These are phyloP conservation scores for Trifolium repens DNA, from an alignment of 306 rosid genomes.

Conservation along the genomic window DNA sequence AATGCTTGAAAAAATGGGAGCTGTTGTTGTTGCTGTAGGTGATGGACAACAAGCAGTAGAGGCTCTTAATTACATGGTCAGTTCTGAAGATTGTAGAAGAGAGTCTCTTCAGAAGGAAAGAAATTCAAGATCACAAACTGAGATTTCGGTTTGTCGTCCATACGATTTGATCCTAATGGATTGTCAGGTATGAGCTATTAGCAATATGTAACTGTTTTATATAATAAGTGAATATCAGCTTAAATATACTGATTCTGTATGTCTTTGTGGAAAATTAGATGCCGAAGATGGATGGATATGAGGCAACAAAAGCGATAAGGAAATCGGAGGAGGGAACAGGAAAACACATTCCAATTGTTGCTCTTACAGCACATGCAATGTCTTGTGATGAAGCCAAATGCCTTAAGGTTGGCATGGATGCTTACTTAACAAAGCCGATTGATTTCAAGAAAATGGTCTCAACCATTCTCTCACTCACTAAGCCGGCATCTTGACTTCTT, in stretches of 20 bases:
- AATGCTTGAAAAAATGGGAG: conserved; percentile 99
- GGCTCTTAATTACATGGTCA: conserved; percentile 59
- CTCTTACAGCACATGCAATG: conserved; percentile 99
- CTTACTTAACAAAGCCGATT: conserved; percentile 95
- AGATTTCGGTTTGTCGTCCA: conserved; percentile 45
- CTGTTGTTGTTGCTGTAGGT: conserved; percentile 78
- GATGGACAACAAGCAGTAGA: conserved; percentile 97
- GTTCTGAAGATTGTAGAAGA: conserved; percentile 53
- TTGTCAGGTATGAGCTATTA: conserved; percentile 75
- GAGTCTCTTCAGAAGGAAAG: conserved; percentile 54
- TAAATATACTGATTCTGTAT: conserved; percentile 14
- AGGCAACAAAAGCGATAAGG: conserved; percentile 93
- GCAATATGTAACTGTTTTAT: too few relatives aligned
- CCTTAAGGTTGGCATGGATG: conserved; percentile 99
- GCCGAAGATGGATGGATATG: conserved; percentile 99
- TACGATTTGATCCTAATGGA: conserved; percentile 96
- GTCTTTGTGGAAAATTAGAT: conserved; percentile 61
- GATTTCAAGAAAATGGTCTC: conserved; percentile 95
- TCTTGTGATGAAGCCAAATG: conserved; percentile 98
- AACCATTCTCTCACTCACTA: conserved; percentile 93
- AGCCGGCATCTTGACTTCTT: conserved; percentile 46
- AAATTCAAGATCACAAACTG: conserved; percentile 52
- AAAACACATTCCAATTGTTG: conserved; percentile 87
- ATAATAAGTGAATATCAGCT: too few relatives aligned
- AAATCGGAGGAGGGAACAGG: conserved; percentile 76